Percentiles rank a stretch among this genome's conserved stretches.
These are phyloP conservation scores for Elongisporangium prolatum DNA, from an alignment of 352 stramenopile species.

Conservation along the genomic window DNA sequence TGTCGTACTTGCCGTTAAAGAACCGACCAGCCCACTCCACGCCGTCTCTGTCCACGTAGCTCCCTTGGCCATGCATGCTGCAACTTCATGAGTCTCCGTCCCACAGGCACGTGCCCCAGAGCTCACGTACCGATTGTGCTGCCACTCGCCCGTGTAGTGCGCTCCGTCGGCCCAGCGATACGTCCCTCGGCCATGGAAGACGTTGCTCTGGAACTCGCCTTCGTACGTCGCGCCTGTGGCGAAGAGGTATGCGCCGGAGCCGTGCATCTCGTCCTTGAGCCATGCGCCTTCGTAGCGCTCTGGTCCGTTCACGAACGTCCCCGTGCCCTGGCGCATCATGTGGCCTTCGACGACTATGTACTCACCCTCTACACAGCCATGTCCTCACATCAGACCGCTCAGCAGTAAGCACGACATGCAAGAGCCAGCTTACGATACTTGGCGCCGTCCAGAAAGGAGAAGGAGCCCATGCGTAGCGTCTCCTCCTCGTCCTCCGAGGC, in stretches of 20 bases:
- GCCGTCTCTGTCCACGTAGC: constrained; percentile 71
- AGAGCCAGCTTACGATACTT: constrained; percentile 36
- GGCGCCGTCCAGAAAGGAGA: constrained; percentile 62
- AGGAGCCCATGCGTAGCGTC: constrained; percentile 36
- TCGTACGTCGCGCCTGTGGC: constrained; percentile 71
- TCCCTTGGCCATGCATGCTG: constrained; percentile 72
- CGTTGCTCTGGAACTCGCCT: constrained; percentile 61
- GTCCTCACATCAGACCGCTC: background rate
- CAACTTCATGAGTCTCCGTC: background rate
- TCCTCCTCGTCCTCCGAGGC: constrained; percentile 28
- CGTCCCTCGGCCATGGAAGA: constrained; percentile 52
- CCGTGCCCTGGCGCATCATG: constrained; percentile 47
- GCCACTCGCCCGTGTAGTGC: constrained; percentile 54
- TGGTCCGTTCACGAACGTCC: constrained; percentile 40
- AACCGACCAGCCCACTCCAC: constrained; percentile 68
- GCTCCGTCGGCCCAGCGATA: constrained; percentile 74
- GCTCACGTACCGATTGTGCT: constrained; percentile 28
- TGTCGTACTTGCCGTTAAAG: constrained; percentile 84
- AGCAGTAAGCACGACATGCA: constrained; percentile 3
- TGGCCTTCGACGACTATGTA: constrained; percentile 20
- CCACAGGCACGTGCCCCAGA: background rate
- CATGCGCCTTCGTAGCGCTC: constrained; percentile 66
- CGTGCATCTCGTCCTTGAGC: constrained; percentile 67
- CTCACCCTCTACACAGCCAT: constrained; percentile 32
- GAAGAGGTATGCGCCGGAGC: constrained; percentile 53